Conservation (phyloP, 2,329 filamentous ascomycete species). For the Scedosporium dehoogii region DNA sequence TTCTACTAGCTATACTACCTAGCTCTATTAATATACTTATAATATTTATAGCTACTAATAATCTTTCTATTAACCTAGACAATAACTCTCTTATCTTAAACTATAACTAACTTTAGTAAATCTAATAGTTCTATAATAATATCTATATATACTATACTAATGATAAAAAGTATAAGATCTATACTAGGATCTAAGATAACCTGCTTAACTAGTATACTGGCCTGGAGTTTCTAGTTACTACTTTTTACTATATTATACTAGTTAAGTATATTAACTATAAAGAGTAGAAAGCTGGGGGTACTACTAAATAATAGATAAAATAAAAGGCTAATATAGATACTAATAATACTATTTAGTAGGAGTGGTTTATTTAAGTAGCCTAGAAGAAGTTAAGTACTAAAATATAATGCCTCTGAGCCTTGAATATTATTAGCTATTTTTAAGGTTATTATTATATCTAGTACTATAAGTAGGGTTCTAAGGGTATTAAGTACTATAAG, state of each 20-base stretch:
- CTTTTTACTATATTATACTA: slow-evolving; percentile 3
- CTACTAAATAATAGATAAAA: background rate
- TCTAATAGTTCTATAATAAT: no score
- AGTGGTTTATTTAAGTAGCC: background rate
- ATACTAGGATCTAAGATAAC: no score
- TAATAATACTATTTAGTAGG: background rate
- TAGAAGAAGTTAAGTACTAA: background rate
- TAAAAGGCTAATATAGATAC: background rate
- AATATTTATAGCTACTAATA: no score
- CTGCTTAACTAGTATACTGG: background rate
- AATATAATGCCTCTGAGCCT: background rate
- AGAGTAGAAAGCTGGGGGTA: background rate
- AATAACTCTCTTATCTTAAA: no score
- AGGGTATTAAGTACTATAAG: slow-evolving; percentile 10
- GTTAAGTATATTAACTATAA: background rate
- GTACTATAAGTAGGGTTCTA: slow-evolving; percentile 9
- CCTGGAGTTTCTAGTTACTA: slow-evolving; percentile 5
- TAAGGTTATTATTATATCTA: slow-evolving; percentile 8
- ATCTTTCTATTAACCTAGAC: no score
- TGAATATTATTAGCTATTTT: background rate
- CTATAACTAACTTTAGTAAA: no score
- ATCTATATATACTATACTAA: no score
- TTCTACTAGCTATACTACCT: no score
- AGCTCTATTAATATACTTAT: no score
- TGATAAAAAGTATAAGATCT: no score